Evolutionary conservation across 768 basidiomycete species (phyloP).

Genomic region (Tephrocybe sp.): DNA sequence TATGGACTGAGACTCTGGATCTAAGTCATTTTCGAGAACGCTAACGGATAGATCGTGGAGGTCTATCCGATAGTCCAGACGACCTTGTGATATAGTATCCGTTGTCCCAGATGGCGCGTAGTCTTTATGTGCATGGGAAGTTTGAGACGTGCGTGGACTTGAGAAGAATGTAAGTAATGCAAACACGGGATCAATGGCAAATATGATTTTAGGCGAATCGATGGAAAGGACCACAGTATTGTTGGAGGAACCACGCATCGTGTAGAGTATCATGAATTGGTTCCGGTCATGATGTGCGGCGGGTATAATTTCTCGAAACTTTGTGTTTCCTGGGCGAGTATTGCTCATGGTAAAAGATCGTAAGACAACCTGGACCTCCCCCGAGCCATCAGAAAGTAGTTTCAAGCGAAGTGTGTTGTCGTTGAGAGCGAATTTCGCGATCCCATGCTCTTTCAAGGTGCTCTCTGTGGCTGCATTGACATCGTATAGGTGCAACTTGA

Average conservation of each 20-base stretch:
- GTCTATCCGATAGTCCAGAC: slow-evolving; percentile 75
- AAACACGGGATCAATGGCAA: slow-evolving; percentile 90
- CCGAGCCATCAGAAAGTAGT: slow-evolving; percentile 77
- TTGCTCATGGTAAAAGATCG: slow-evolving; percentile 92
- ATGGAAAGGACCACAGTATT: slow-evolving; percentile 75
- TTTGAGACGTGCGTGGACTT: slow-evolving; percentile 42
- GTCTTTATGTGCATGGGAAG: slow-evolving; percentile 9
- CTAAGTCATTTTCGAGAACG: slow-evolving; percentile 82
- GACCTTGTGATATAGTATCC: neutral
- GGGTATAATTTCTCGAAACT: slow-evolving; percentile 94
- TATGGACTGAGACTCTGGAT: slow-evolving; percentile 82
- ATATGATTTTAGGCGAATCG: slow-evolving; percentile 91
- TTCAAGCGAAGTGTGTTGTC: slow-evolving; percentile 80
- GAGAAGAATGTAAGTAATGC: slow-evolving; percentile 85
- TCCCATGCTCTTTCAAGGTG: slow-evolving; percentile 74
- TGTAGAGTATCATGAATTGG: slow-evolving; percentile 93
- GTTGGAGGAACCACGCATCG: slow-evolving; percentile 61
- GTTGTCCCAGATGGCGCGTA: neutral
- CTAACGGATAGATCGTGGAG: slow-evolving; percentile 88
- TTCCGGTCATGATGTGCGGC: slow-evolving; percentile 85
- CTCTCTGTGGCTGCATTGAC: slow-evolving; percentile 52
- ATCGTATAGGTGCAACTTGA: slow-evolving; percentile 89
- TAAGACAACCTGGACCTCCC: slow-evolving; percentile 85
- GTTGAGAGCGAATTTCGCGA: slow-evolving; percentile 82
- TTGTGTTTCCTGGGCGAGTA: slow-evolving; percentile 76